phyloP scores from a whole-genome alignment of 2,329 filamentous ascomycete genomes.

The Annulohypoxylon truncatum region DNA sequence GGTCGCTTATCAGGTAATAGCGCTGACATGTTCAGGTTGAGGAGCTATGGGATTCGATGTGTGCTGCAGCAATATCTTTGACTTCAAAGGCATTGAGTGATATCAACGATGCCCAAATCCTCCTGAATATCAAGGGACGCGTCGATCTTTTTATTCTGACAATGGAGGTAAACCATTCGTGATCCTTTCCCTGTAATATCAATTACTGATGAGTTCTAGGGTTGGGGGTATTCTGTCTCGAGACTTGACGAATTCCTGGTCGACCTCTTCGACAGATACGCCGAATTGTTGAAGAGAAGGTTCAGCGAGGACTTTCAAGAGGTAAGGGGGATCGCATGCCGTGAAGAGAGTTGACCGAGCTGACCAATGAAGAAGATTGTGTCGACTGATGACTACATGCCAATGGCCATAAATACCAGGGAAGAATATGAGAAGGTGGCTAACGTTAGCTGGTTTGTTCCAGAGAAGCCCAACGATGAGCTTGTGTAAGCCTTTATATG shows the following conservation, averaged over 20 bases:
- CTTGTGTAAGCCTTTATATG: slow-evolving; percentile 68
- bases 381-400: slow-evolving; percentile 99
- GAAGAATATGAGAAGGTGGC: slow-evolving; percentile 97
- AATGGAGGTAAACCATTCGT: slow-evolving; percentile 77
- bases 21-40: slow-evolving; percentile 73
- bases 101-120: slow-evolving; percentile 86
- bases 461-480: slow-evolving; percentile 80
- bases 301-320: slow-evolving; percentile 98
- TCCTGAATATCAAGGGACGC: slow-evolving; percentile 95
- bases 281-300: slow-evolving; percentile 86
- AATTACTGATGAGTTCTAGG: slow-evolving; percentile 60
- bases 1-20: background rate
- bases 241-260: slow-evolving; percentile 86
- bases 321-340: slow-evolving; percentile 56
- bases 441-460: slow-evolving; percentile 94
- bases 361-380: slow-evolving; percentile 63
- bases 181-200: background rate
- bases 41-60: slow-evolving; percentile 98
- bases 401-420: slow-evolving; percentile 91
- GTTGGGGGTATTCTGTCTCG: slow-evolving; percentile 88
- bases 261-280: slow-evolving; percentile 93
- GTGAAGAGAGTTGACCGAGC: background rate
- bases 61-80: slow-evolving; percentile 83
- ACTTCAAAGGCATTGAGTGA: slow-evolving; percentile 82
- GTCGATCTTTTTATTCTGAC: slow-evolving; percentile 96